Base-by-base conservation (phyloP, 805 yeast genomes). In the Myxozyma neglecta region DNA sequence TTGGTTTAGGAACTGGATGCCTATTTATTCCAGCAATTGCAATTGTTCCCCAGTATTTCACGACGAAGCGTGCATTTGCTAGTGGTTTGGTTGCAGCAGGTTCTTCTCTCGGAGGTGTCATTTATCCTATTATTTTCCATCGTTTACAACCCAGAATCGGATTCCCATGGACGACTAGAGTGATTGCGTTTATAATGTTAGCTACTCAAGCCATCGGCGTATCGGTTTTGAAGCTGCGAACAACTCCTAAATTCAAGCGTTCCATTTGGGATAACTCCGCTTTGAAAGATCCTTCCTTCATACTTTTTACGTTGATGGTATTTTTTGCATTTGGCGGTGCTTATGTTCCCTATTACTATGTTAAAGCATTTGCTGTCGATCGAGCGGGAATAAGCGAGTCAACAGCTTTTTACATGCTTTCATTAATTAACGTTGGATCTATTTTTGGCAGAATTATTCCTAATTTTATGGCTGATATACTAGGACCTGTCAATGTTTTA, bases 131-230 rank as follows among this genome's bases (percentile, higher is more conserved):
- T 47, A 75, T 80, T 74, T 75, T 82, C 29, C 76, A 79, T 53
- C 70, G 70, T 24, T 70, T 81, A 51, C 77, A 79, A 54, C 65
- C 70, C 6, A 68, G 71, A 16, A 75, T 82, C 18, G 87, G 87
- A 0, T 83, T 81, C 66, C 75, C 74, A 9, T 83, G 86, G 86
- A 79, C 84, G 2, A 74, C 80, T 49, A 75, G 87, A 54, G 75
- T 77, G 18, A 71, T 82, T 51, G 83, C 81, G 0, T 78, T 83
- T 64, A 71, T 82, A 20, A 73, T 78, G 56, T 65, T 76, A 7
- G 76, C 60, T 0, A 73, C 75, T 7, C 61, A 64, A 10, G 54
- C 57, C 3, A 53, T 70, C 16, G 63, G 72, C 32, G 60, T 68
- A 13, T 42, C 70, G 4, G 47, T 70, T n/a, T 46, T 71, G 48